These are phyloP conservation scores for Saccharomycopsis amapae DNA, from an alignment of 805 yeast genomes.

Conservation along the genomic window DNA sequence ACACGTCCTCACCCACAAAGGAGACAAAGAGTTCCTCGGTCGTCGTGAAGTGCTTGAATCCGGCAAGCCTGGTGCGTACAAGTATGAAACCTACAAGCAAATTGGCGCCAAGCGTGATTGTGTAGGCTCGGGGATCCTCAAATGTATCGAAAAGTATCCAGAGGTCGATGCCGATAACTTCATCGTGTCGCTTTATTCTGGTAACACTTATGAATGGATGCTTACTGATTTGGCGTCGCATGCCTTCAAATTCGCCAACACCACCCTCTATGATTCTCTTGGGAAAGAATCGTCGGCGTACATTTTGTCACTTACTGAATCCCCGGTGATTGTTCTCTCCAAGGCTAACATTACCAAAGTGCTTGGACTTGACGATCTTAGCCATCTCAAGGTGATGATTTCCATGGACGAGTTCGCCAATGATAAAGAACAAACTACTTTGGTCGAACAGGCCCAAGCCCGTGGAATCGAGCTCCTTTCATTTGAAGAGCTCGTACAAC, in stretches of 20 bases:
- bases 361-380: constrained; percentile 23
- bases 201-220: constrained; percentile 62
- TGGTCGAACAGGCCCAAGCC: not conserved
- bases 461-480: constrained; percentile 29
- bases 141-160: constrained; percentile 25
- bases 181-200: constrained; percentile 23
- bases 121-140: constrained; percentile 41
- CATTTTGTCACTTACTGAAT: constrained; percentile 52
- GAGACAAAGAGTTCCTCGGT: constrained; percentile 29
- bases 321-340: constrained; percentile 45
- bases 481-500: constrained; percentile 29
- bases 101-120: constrained; percentile 32
- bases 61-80: constrained; percentile 11
- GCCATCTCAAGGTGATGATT: constrained; percentile 5
- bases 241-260: constrained; percentile 45
- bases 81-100: constrained; percentile 29
- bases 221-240: constrained; percentile 62
- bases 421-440: constrained; percentile 3
- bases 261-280: constrained; percentile 49
- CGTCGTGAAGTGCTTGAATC: constrained; percentile 5
- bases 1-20: constrained; percentile 24
- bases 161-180: constrained; percentile 25
- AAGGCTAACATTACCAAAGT: constrained; percentile 32
- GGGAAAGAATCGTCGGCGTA: constrained; percentile 56
- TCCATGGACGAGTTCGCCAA: constrained; percentile 10